phyloP scores from a whole-genome alignment of 83 land plant genomes.

The Diphasiastrum complanatum region DNA sequence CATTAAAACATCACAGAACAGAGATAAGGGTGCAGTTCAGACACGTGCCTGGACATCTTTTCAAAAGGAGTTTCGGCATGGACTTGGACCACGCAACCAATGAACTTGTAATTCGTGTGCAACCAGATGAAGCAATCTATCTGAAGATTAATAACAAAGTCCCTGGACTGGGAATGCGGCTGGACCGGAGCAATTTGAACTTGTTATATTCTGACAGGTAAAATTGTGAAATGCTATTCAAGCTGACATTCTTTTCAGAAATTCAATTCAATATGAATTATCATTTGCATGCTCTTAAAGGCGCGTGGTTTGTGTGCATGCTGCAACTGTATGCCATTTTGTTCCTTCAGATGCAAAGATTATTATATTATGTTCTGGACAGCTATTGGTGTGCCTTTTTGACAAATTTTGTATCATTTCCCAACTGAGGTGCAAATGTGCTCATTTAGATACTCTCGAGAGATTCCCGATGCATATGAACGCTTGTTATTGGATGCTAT shows the following conservation, averaged over 20 bases:
- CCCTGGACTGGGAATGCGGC: slow-evolving; percentile 75
- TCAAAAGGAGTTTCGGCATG: slow-evolving; percentile 50
- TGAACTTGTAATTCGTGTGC: slow-evolving; percentile 72
- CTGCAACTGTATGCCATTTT: no score
- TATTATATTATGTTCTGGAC: no score
- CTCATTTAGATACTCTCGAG: slow-evolving; percentile 50
- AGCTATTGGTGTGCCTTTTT: no score
- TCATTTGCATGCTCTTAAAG: no score
- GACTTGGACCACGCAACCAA: slow-evolving; percentile 73
- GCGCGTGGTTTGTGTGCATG: no score
- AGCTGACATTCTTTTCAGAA: no score
- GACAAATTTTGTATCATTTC: not conserved
- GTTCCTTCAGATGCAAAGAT: no score
- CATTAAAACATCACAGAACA: no score
- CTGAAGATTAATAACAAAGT: slow-evolving; percentile 80
- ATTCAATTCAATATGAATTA: no score
- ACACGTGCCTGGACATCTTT: slow-evolving; percentile 80
- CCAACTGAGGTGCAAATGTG: not conserved
- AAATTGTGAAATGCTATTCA: not conserved
- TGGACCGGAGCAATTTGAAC: slow-evolving; percentile 68
- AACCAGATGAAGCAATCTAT: slow-evolving; percentile 85
- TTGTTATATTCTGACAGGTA: slow-evolving; percentile 65
- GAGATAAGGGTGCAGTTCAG: slow-evolving; percentile 82
- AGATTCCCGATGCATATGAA: slow-evolving; percentile 81
- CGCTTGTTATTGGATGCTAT: slow-evolving; percentile 71